phyloP scores from a whole-genome alignment of 2,329 filamentous ascomycete genomes.

The Aureobasidium sp. region DNA sequence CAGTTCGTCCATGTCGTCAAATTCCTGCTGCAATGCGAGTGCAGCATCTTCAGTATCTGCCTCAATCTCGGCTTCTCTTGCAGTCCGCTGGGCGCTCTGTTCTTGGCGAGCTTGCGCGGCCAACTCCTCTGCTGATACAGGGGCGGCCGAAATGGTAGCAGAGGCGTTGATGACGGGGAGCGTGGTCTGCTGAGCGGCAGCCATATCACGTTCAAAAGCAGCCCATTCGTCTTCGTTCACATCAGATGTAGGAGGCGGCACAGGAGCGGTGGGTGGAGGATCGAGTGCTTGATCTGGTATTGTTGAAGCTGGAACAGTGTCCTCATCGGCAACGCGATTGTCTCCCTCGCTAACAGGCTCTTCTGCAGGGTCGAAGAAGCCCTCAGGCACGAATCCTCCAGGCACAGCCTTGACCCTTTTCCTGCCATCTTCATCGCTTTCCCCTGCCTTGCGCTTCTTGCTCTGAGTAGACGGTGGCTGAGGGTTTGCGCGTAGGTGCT shows the following conservation, averaged over 20 bases:
- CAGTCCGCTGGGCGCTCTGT: constrained; percentile 36
- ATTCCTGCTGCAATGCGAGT: constrained; percentile 40
- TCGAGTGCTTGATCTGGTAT: constrained; percentile 5
- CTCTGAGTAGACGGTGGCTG: constrained; percentile 22
- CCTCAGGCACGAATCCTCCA: constrained; percentile 12
- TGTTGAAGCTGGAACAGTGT: neutral
- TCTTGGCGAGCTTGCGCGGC: constrained; percentile 41
- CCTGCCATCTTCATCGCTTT: constrained; percentile 20
- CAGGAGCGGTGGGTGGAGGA: neutral
- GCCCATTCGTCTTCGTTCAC: constrained; percentile 78
- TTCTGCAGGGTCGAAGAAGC: constrained; percentile 29
- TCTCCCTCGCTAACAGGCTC: constrained; percentile 1
- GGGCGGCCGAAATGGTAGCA: constrained; percentile 40
- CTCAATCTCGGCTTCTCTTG: constrained; percentile 40
- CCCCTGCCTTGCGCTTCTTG: constrained; percentile 49
- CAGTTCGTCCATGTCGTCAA: constrained; percentile 45
- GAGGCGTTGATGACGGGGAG: constrained; percentile 22
- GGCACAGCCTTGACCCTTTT: constrained; percentile 17
- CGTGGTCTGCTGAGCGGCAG: constrained; percentile 30
- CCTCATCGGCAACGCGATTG: neutral
- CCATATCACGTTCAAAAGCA: constrained; percentile 78
- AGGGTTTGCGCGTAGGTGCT: constrained; percentile 27
- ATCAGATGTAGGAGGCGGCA: neutral
- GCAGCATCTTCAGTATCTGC: constrained; percentile 44
- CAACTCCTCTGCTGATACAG: constrained; percentile 41